phyloP scores from a whole-genome alignment of 495 filamentous ascomycete species.

The Aspergillus kassunensis region DNA sequence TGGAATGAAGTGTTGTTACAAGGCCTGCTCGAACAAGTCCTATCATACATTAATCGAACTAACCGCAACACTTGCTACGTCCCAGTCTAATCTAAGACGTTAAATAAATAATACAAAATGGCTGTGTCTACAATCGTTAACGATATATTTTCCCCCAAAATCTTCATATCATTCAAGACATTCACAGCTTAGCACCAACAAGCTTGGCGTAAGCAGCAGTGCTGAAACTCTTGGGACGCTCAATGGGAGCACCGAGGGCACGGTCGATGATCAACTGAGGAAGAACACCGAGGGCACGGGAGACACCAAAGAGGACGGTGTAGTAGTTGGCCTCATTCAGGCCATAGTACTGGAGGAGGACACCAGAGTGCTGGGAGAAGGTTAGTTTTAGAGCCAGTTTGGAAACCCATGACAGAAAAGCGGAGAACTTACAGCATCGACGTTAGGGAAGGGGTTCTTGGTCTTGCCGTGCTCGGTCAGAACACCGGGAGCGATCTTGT shows the following conservation, averaged over 20 bases:
- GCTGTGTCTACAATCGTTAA: constrained; percentile 17
- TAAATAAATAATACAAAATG: constrained; percentile 25
- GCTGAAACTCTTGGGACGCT: constrained; percentile 92
- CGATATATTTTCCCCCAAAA: constrained; percentile 2
- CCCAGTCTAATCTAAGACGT: constrained; percentile 31
- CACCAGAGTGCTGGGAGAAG: constrained; percentile 72
- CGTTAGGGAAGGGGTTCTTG: constrained; percentile 82
- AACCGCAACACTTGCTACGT: constrained; percentile 32
- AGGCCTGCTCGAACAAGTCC: constrained; percentile 48
- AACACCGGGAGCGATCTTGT: constrained; percentile 98
- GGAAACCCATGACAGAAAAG: constrained; percentile 25
- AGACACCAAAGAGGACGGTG: constrained; percentile 98
- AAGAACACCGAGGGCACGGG: constrained; percentile 93
- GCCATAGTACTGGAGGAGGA: constrained; percentile 98
- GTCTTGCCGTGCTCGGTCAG: constrained; percentile 99
- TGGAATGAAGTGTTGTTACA: constrained; percentile 46
- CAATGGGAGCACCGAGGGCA: constrained; percentile 70
- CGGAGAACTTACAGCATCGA: constrained; percentile 55
- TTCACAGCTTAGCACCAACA: constrained; percentile 84
- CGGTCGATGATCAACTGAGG: constrained; percentile 99
- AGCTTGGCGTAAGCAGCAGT: constrained; percentile 96
- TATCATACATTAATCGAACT: constrained; percentile 46
- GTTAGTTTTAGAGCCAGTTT: constrained; percentile 21
- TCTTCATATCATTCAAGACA: constrained; percentile 15
- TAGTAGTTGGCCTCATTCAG: constrained; percentile 99